Evolutionary conservation across 768 basidiomycete species (phyloP).

Genomic region (Boletellus ananiceps): DNA sequence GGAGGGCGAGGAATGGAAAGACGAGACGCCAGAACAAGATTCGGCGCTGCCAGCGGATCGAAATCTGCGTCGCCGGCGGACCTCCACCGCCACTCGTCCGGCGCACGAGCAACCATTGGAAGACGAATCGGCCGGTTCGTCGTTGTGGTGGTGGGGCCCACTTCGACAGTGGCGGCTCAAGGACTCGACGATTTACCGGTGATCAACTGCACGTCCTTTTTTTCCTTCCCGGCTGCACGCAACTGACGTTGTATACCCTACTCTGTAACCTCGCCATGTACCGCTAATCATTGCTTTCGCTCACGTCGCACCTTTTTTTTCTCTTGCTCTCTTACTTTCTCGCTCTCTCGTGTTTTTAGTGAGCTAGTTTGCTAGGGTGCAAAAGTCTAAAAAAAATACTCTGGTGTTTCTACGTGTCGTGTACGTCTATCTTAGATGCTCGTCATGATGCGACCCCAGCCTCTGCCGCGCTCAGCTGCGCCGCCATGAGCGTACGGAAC

Average conservation of each 20-base stretch:
- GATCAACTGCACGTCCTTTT: background rate
- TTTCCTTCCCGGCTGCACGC: too few relatives aligned
- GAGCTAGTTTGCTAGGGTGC: constrained; percentile 6
- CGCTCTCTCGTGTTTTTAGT: background rate
- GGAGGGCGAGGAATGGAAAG: constrained; percentile 24
- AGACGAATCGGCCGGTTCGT: constrained; percentile 25
- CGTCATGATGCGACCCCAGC: constrained; percentile 11
- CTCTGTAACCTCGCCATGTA: constrained; percentile 8
- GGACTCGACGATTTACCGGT: constrained; percentile 67
- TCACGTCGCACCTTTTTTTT: background rate
- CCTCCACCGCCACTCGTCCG: background rate
- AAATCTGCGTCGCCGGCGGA: too few relatives aligned
- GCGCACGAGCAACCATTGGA: background rate
- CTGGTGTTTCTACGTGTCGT: background rate
- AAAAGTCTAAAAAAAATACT: background rate
- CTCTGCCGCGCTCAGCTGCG: constrained; percentile 62
- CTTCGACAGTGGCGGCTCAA: constrained; percentile 68
- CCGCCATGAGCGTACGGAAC: constrained; percentile 86
- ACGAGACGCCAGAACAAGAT: background rate
- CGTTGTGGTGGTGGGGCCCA: constrained; percentile 82
- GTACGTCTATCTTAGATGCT: background rate
- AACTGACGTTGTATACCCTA: too few relatives aligned
- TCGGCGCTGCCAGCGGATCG: background rate
- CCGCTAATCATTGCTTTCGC: background rate
- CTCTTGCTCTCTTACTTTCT: too few relatives aligned